Conservation (phyloP, 805 yeast genomes). For the Saccharomycodes ludwigii region DNA sequence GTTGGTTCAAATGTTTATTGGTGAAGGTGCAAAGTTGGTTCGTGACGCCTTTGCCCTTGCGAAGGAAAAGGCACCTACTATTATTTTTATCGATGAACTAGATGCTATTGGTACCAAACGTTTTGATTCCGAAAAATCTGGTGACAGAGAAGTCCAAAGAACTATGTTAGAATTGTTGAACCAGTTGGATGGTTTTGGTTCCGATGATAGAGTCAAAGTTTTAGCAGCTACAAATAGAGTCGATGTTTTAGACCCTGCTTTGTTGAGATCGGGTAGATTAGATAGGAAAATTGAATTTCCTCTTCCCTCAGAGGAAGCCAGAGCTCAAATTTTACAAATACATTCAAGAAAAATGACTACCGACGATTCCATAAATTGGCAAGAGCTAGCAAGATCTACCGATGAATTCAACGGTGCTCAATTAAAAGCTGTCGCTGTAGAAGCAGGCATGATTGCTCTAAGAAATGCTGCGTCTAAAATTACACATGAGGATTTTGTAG, state of each 20-base stretch:
- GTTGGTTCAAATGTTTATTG: slow-evolving; percentile 94
- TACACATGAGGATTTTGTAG: slow-evolving; percentile 95
- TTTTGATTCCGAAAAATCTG: slow-evolving; percentile 93
- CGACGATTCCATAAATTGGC: slow-evolving; percentile 89
- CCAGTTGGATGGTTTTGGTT: slow-evolving; percentile 95
- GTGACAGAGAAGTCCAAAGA: slow-evolving; percentile 98
- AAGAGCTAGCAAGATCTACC: slow-evolving; percentile 93
- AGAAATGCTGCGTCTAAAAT: slow-evolving; percentile 87
- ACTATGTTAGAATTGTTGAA: slow-evolving; percentile 96
- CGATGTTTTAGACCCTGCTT: slow-evolving; percentile 96
- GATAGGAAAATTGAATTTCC: slow-evolving; percentile 98
- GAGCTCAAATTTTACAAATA: slow-evolving; percentile 92
- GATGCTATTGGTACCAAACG: slow-evolving; percentile 99
- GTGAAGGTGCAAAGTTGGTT: slow-evolving; percentile 96
- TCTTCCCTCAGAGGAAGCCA: slow-evolving; percentile 91
- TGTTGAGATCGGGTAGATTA: slow-evolving; percentile 91
- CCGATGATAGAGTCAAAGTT: slow-evolving; percentile 94
- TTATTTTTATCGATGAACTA: slow-evolving; percentile 93
- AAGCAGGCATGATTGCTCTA: slow-evolving; percentile 99
- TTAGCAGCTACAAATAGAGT: slow-evolving; percentile 98
- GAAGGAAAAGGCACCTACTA: slow-evolving; percentile 96
- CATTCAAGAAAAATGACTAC: slow-evolving; percentile 96
- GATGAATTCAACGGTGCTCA: slow-evolving; percentile 99
- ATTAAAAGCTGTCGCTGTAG: slow-evolving; percentile 95
- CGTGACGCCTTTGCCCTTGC: slow-evolving; percentile 97